Evolutionary conservation across 768 basidiomycete species (phyloP), one percentile per base, ranked within the genome.

Genomic region (Podaxis sp.): DNA sequence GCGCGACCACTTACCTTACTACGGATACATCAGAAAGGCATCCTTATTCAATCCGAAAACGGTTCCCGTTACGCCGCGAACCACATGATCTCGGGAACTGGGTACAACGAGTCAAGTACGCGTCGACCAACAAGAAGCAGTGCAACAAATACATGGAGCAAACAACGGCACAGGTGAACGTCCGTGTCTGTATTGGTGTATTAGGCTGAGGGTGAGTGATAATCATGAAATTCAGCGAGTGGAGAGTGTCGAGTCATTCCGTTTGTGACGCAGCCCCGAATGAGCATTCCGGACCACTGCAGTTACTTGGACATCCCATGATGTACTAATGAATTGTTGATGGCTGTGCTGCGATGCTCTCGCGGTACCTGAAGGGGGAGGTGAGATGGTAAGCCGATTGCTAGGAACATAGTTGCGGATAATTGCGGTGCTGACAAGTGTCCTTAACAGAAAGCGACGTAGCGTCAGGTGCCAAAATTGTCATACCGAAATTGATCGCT

Each of bases 321-420:
- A 63, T 57, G 65, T 59, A 30, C 12, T 46, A 38, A 49, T 24
- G 49, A 52, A 17, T 2, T 38, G 5, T 19, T 9, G 12, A 66
- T 61, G 68, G 71, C 70, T 69, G 72, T 71, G 68, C 65, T 63
- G 42, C 40, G 52, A n/a, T 61, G n/a, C 39, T 33, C 40, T 52
- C 38, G 52, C 40, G 40, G 59, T 53, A 30, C 52, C 59, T 61
- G 57, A 52, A 55, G 63, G 56, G 62, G 48, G 63, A 67, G 71
- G 66, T 73, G 73, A 73, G 73, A 73, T 73, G 73, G 71, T 66
- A 57, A 60, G 68, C 74, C 68, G 68, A 74, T 67, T 71, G 72
- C 72, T 72, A 72, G 75, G 71, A 75, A 72, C 73, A 68, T 54
- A 30, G 39, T 60, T 44, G 39, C 59, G 52, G 59, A 15, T 44